Evolutionary conservation across 768 basidiomycete species (phyloP), one percentile per base, ranked within the genome.

Genomic region (Lactarius tabidus): DNA sequence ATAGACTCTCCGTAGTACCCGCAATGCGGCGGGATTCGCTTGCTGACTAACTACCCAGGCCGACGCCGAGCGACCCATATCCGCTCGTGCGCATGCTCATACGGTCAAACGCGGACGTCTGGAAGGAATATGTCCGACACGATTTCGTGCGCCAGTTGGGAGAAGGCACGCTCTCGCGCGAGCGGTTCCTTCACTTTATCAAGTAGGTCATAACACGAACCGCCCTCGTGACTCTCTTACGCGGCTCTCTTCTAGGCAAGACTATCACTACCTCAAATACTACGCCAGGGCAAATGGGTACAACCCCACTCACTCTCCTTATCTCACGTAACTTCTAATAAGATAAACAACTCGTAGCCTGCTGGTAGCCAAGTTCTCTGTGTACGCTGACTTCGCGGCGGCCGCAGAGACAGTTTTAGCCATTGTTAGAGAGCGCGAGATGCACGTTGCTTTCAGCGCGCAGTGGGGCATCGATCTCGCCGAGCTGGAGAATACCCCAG

Each of bases 261-360:
- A 93, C 71, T 92, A 93, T 72, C 80, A 82, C 48, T 93, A 90
- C 74, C 78, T 91, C 54, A 88, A 85, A 69, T 93, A 94, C 74
- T 95, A 95, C 71, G 85, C 89, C 1, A 83, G 93, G 26, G 89
- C 89, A n/a, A 86, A 93, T 62, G 85, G 82, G 88, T 89, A 71
- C 53, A 81, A 74, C 33, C 38, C 54, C 7, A 20, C 5, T 35
- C 39, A 29, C 18, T 31, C 18, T 20, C n/a, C n/a, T n/a, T n/a
- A n/a, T 23, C 35, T 60, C 55, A 38, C 53, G 12, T 3, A 36
- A 3, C 45, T 23, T 4, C 45, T 45, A 0, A n/a, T n/a, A 6
- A 41, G 9, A 36, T 3, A 41, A 8, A 23, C n/a, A 23, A 45
- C 23, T 6, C 15, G 9, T 63, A 91, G 90, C 17, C 78, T 95